Evolutionary conservation across 2,329 filamentous ascomycete species (phyloP).

Genomic region (Chaetomium olivaceum): DNA sequence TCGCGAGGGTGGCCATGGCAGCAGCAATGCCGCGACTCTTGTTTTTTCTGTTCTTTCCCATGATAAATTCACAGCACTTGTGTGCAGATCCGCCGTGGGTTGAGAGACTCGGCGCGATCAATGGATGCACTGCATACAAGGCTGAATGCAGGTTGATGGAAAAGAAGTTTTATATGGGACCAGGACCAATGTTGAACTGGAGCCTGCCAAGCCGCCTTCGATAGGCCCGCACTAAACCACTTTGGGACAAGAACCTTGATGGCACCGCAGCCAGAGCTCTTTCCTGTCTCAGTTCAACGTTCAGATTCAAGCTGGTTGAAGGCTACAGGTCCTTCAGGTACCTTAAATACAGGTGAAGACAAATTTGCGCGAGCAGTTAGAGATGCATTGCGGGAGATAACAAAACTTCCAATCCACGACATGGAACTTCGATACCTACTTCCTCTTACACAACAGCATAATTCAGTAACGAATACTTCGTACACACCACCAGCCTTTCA

Average conservation of each 20-base stretch:
- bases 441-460: too few species aligned
- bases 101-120: neutral
- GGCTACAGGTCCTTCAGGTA: too few species aligned
- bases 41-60: conserved; percentile 35
- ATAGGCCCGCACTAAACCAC: conserved; percentile 5
- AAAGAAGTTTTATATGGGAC: neutral
- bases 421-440: neutral
- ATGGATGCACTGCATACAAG: neutral
- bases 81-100: neutral
- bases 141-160: neutral
- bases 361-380: too few species aligned
- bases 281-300: neutral
- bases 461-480: too few species aligned
- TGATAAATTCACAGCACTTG: conserved; percentile 2
- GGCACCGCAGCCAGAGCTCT: neutral
- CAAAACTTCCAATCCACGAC: neutral
- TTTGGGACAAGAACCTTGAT: conserved; percentile 22
- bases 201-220: neutral
- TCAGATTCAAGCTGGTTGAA: too few species aligned
- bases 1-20: conserved; percentile 15
- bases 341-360: too few species aligned
- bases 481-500: neutral
- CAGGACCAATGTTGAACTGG: neutral
- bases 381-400: too few species aligned
- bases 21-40: conserved; percentile 25